A percentile compares a stretch with the other conserved stretches of the same genome.
These are phyloP conservation scores for Citropsis articulata DNA, from an alignment of 345 rosid species.

Conservation along the genomic window DNA sequence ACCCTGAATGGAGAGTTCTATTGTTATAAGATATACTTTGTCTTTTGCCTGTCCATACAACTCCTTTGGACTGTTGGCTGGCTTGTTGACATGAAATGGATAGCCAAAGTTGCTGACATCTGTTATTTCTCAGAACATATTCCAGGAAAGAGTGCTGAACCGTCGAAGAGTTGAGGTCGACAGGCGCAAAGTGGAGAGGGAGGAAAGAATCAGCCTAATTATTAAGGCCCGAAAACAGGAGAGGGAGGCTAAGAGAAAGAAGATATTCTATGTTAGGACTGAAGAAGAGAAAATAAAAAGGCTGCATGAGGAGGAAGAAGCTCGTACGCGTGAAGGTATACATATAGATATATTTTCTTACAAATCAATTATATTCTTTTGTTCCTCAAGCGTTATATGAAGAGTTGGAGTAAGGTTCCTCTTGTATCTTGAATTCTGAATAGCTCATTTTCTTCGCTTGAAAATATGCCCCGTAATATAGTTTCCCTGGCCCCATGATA, in stretches of 20 bases:
- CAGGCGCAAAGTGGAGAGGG: constrained; percentile 56
- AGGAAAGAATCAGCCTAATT: constrained; percentile 69
- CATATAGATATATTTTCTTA: background rate
- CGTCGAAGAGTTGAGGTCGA: constrained; percentile 73
- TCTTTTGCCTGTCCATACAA: background rate
- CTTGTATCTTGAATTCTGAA: background rate
- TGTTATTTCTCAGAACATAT: constrained; percentile 43
- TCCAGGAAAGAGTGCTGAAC: constrained; percentile 67
- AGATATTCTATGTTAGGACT: constrained; percentile 51
- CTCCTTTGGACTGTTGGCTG: background rate
- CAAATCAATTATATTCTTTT: background rate
- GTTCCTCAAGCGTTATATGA: background rate
- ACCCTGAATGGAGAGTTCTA: background rate
- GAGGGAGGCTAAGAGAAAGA: constrained; percentile 72
- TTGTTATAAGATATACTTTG: background rate
- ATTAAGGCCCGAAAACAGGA: constrained; percentile 63
- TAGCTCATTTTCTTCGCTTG: too few relatives aligned
- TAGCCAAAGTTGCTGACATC: background rate
- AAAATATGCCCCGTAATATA: background rate
- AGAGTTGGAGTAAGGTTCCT: background rate
- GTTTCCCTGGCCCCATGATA: background rate
- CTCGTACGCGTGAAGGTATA: constrained; percentile 71
- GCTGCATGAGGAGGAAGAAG: constrained; percentile 85
- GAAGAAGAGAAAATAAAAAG: constrained; percentile 71
- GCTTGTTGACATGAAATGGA: background rate